Evolutionary conservation across 768 basidiomycete species (phyloP), one percentile per base, ranked within the genome.

Genomic region (Trametes coccinea): DNA sequence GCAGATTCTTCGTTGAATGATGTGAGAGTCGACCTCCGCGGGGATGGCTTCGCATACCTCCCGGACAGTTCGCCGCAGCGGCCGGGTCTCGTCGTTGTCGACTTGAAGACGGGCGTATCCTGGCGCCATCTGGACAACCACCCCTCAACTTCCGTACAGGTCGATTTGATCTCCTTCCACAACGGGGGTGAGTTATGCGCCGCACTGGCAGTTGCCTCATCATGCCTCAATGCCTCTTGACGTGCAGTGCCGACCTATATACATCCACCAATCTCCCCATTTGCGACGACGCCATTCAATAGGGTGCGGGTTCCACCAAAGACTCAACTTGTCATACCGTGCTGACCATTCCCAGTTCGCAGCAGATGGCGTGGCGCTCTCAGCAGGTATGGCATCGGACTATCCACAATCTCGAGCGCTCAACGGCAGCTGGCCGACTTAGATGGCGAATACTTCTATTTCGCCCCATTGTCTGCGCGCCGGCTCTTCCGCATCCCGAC

Each of bases 1-100:
- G 58, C 68, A n/a, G 68, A 69, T 49, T 65, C 66, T 33, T 63
- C 61, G 4, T 40, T 69, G 13, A 69, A 69, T 45, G 68, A 69
- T 40, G 63, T 69, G 6, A 39, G 68, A 27, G 58, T 69, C 53
- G 68, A 69, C 37, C 61, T 69, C 8, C 64, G 68, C 22, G 66
- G 66, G 1, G 59, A 60, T 5, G 66, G 66, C 29, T 61, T 65
- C 39, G 66, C 66, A 13, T 67, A 65, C 63, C 59, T 67, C 39
- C 58, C 66, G 2, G 66, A 67, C 53, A 67, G 59, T 39, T 62
- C 63, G 5, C 60, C 60, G 14, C 55, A 64, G 10, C 63, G 59
- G 6, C 63, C 63, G 0, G 66, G 60, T 2, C 16, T 67, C 29
- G 63, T 67, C 29, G 66, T 67, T 14, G 54, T 67, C 14, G 54